Conservation (phyloP, 805 yeast species). For the Starmerella lactis-condensi region DNA sequence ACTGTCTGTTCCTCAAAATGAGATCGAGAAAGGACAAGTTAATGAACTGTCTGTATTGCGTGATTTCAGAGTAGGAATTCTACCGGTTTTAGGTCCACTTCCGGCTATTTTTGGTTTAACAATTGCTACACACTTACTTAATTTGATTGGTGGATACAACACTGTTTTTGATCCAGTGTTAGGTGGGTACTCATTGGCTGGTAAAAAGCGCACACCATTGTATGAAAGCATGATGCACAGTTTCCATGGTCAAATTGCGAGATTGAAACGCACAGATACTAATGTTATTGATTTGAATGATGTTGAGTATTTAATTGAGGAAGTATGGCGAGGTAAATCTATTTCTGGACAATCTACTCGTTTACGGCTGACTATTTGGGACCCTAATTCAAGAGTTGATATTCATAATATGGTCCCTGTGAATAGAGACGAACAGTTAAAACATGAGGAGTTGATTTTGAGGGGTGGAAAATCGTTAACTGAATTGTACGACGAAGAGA, state of each 20-base stretch:
- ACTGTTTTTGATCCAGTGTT: constrained; percentile 23
- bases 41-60: constrained; percentile 72
- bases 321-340: constrained; percentile 80
- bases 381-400: constrained; percentile 40
- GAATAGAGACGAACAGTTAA: constrained; percentile 71
- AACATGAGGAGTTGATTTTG: constrained; percentile 60
- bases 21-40: constrained; percentile 61
- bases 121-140: constrained; percentile 65
- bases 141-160: constrained; percentile 70
- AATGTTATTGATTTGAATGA: constrained; percentile 50
- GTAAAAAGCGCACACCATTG: constrained; percentile 66
- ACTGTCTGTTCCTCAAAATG: constrained; percentile 69
- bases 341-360: constrained; percentile 72
- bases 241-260: constrained; percentile 69
- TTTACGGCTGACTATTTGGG: constrained; percentile 73
- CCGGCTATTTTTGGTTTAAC: constrained; percentile 93
- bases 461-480: constrained; percentile 43
- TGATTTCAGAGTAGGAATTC: constrained; percentile 80
- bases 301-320: constrained; percentile 70
- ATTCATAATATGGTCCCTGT: constrained; percentile 68
- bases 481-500: constrained; percentile 46
- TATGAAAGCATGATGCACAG: constrained; percentile 72
- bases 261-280: constrained; percentile 51
- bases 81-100: constrained; percentile 92
- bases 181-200: constrained; percentile 65